A percentile compares a stretch with the other conserved stretches of the same genome.
Evolutionary conservation across 2,329 filamentous ascomycete genomes (phyloP).

Genomic region (Penicillium italicum): DNA sequence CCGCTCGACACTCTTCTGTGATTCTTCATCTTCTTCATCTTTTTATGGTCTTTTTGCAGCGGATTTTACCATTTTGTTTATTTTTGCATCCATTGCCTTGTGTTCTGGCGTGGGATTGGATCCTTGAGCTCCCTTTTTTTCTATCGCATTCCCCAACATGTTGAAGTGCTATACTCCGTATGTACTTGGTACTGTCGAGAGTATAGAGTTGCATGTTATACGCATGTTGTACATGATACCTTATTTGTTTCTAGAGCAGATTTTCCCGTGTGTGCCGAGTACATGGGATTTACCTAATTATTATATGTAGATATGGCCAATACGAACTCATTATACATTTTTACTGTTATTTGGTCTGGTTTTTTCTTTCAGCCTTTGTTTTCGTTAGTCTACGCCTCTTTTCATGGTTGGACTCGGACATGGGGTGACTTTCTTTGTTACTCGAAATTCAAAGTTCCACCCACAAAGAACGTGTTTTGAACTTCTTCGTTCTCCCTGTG

Average conservation of each 20-base stretch:
- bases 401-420: background rate
- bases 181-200: constrained; percentile 15
- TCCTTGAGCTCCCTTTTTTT: constrained; percentile 9
- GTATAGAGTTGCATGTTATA: constrained; percentile 36
- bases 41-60: constrained; percentile 20
- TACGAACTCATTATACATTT: background rate
- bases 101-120: constrained; percentile 14
- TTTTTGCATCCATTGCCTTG: constrained; percentile 21
- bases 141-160: constrained; percentile 23
- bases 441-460: background rate
- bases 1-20: constrained; percentile 8
- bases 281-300: constrained; percentile 6
- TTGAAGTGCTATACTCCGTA: background rate
- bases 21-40: constrained; percentile 12
- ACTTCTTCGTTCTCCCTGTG: background rate
- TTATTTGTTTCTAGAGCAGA: constrained; percentile 14
- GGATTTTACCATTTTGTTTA: constrained; percentile 12
- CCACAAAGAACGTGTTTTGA: background rate
- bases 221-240: constrained; percentile 38
- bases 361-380: background rate
- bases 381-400: background rate
- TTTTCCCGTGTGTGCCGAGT: constrained; percentile 1
- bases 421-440: constrained; percentile 1
- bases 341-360: background rate
- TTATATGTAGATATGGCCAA: constrained; percentile 9